Conservation (phyloP, 805 yeast genomes). For the Barnettozyma pratensis region DNA sequence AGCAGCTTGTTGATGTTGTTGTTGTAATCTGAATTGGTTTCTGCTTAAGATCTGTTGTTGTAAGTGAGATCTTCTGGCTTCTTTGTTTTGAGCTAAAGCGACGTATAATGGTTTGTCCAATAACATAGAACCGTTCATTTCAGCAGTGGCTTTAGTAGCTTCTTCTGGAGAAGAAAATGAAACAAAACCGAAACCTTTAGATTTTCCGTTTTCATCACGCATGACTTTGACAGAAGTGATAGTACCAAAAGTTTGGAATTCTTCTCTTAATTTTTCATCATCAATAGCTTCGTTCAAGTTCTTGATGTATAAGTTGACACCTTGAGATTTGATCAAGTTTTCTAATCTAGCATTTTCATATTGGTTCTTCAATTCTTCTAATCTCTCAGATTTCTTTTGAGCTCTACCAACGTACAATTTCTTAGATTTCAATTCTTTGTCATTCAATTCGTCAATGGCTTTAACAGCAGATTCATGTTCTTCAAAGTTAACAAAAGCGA, state of each 20-base stretch:
- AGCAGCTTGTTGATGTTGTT: conserved; percentile 41
- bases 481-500: conserved; percentile 92
- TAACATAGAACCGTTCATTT: conserved; percentile 96
- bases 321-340: conserved; percentile 91
- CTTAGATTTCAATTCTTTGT: conserved; percentile 78
- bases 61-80: conserved; percentile 93
- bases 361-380: conserved; percentile 91
- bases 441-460: conserved; percentile 92
- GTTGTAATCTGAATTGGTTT: conserved; percentile 97
- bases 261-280: conserved; percentile 88
- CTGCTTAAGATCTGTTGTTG: conserved; percentile 98
- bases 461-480: conserved; percentile 80
- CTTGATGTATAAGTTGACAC: conserved; percentile 94
- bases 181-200: conserved; percentile 98
- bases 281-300: conserved; percentile 92
- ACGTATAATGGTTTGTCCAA: conserved; percentile 95
- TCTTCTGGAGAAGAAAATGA: conserved; percentile 97
- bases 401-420: conserved; percentile 95
- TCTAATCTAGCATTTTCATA: conserved; percentile 90
- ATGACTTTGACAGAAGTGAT: conserved; percentile 95
- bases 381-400: conserved; percentile 97
- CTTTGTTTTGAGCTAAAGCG: conserved; percentile 98
- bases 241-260: conserved; percentile 87
- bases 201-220: conserved; percentile 91
- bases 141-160: conserved; percentile 97